A percentile compares a stretch with the other conserved stretches of the same genome.
Conservation (phyloP, 2,329 filamentous ascomycete genomes). For the Verruconis gallopava region DNA sequence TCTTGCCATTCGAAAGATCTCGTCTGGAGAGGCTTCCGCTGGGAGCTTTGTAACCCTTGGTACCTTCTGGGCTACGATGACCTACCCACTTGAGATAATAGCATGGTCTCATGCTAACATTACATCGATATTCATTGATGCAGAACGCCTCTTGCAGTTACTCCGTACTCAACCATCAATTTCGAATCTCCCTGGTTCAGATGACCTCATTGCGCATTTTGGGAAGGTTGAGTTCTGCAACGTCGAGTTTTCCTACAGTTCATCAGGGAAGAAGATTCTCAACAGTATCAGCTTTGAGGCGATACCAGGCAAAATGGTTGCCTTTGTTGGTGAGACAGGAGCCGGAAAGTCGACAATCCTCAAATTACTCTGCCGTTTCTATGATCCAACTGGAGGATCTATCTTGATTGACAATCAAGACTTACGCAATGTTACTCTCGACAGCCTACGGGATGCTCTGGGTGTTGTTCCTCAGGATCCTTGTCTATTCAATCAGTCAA, state of each 20-base stretch:
- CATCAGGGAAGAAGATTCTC: conserved; percentile 34
- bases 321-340: conserved; percentile 49
- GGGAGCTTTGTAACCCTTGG: conserved; percentile 53
- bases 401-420: conserved; percentile 42
- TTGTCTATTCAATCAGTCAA: conserved; percentile 48
- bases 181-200: conserved; percentile 33
- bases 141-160: conserved; percentile 46
- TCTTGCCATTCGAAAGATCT: conserved; percentile 41
- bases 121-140: conserved; percentile 47
- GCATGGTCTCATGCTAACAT: conserved; percentile 39
- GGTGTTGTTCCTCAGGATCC: conserved; percentile 45
- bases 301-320: conserved; percentile 41
- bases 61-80: conserved; percentile 45
- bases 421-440: conserved; percentile 45
- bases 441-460: conserved; percentile 44
- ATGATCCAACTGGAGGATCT: conserved; percentile 40
- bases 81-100: conserved; percentile 36
- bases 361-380: conserved; percentile 47
- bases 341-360: conserved; percentile 50
- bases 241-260: conserved; percentile 43
- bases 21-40: conserved; percentile 35
- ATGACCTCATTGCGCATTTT: conserved; percentile 29
- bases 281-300: conserved; percentile 36
- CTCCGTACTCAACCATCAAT: conserved; percentile 46
- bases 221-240: conserved; percentile 42